Base-by-base conservation (phyloP, 768 basidiomycete species). In the Neoboletus subvelutipes region DNA sequence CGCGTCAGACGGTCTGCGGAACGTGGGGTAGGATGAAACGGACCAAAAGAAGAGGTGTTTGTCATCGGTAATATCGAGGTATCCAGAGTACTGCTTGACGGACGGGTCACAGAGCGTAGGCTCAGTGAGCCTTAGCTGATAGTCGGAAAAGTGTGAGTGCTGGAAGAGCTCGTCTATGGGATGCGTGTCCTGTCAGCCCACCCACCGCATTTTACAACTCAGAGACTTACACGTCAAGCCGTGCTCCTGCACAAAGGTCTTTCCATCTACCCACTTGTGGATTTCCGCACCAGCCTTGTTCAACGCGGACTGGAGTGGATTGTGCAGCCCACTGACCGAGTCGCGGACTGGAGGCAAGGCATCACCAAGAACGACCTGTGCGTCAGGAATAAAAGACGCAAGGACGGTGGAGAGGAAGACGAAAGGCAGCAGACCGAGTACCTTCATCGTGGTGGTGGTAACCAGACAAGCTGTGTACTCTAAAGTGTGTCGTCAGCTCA, bases 1-100 rank as follows among this genome's bases (percentile, higher is more conserved):
- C 5, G 24, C 13, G n/a, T 51, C 22, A 55, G 45, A 49, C 22
- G 1, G 43, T 48, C 55, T 20, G 31, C 31, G 5, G 48, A 41
- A 34, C 15, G 40, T 51, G 8, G 0, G 34, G 5, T 5, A 28
- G 34, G 17, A 31, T 26, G 56, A 33, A 41, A 70, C 78, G 64
- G 64, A 88, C 91, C 91, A 94, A 77, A 92, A 93, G 81, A 94
- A 94, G 24, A 94, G 76, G 64, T 94, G 91, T 63, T 88, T 88
- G 63, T 85, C 83, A 10, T 89, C 82, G 0, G 83, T 82, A 54
- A 92, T 81, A 67, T 94, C 92, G 33, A 95, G 79, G 71, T 93
- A 94, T 29, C 92, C 92, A 34, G 87, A 88, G 59, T 88, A 83
- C 66, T 90, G 88, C 53, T 73, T 70, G 33, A 93, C 90, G n/a